Evolutionary conservation across 164 flowering plant genomes (phyloP), one percentile per base, ranked within the genome.

Genomic region (Magnolia officinalis): DNA sequence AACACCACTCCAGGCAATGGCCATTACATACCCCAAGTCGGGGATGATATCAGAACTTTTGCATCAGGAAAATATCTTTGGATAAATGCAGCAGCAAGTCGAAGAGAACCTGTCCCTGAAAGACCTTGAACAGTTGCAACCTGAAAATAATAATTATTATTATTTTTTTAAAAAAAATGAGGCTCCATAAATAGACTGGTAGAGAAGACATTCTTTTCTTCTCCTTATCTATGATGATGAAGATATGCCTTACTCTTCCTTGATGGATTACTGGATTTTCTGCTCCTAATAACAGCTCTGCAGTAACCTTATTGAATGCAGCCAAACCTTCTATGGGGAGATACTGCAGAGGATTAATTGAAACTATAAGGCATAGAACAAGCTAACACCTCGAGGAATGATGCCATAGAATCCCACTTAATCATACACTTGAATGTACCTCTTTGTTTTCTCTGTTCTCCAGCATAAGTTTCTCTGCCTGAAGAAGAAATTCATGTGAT

Each of bases 261-360:
- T 94, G 80, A 77, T 91, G 76, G 80, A 96, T 84, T 65, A 89
- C 86, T 58, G 91, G 87, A 83, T 87, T 93, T 79, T 81, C 92
- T 50, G 98, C 97, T 83, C 99, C 99, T 68, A 96, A 85, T 78
- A 96, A 82, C 81, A 96, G 80, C 81, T 96, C 95, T 18, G 97
- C 98, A 59, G 98, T 96, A 58, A 71, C 98, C 84, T 90, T 92
- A 80, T 94, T 96, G 82, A 96, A 96, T 71, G 95, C 97, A 84
- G 95, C 99, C 85, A 94, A 78, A 75, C 99, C 99, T 85, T 96
- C 99, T 31, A 96, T 96, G n/a, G 99, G 99, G 29, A 96, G 98
- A 87, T 96, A 96, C 99, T 96, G 82, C 82, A 86, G 67, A 86
- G 67, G 65, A 79, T 70, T 18, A 55, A 29, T 61, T 31, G 20